These are phyloP conservation scores for Coemansia sp. DNA, from an alignment of 192 early-diverging fungal genomes.

Conservation along the genomic window DNA sequence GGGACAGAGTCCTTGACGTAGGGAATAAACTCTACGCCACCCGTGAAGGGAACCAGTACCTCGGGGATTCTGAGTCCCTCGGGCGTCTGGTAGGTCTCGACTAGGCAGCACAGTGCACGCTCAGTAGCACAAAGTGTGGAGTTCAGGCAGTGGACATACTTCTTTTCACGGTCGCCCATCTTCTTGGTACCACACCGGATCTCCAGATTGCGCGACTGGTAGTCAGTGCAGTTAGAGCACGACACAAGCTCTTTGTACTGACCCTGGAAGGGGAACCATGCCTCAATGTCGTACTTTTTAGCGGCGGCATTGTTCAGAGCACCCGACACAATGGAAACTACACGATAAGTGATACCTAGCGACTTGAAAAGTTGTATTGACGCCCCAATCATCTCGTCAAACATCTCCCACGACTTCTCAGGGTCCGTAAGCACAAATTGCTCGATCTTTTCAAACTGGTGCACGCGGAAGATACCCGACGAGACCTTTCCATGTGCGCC, in stretches of 20 bases:
- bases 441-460: conserved; percentile 99
- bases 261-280: conserved; percentile 99
- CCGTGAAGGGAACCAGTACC: too few relatives aligned
- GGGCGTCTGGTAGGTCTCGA: too few relatives aligned
- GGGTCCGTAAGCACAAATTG: conserved; percentile 97
- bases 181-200: too few relatives aligned
- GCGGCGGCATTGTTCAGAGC: conserved; percentile 99
- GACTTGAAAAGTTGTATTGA: conserved; percentile 98
- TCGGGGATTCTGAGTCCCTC: too few relatives aligned
- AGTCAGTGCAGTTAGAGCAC: conserved; percentile 98
- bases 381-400: conserved; percentile 89
- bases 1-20: too few relatives aligned
- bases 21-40: too few relatives aligned
- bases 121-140: too few relatives aligned
- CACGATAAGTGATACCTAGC: conserved; percentile 91
- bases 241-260: conserved; percentile 98
- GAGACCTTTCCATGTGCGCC: conserved; percentile 97
- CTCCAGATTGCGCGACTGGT: too few relatives aligned
- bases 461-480: conserved; percentile 94
- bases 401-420: conserved; percentile 98
- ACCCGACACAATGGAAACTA: conserved; percentile 94
- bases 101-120: too few relatives aligned
- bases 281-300: conserved; percentile 99
- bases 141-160: too few relatives aligned
- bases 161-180: too few relatives aligned